phyloP scores from a whole-genome alignment of 192 early-diverging fungal genomes.

The Pilaira anomala region DNA sequence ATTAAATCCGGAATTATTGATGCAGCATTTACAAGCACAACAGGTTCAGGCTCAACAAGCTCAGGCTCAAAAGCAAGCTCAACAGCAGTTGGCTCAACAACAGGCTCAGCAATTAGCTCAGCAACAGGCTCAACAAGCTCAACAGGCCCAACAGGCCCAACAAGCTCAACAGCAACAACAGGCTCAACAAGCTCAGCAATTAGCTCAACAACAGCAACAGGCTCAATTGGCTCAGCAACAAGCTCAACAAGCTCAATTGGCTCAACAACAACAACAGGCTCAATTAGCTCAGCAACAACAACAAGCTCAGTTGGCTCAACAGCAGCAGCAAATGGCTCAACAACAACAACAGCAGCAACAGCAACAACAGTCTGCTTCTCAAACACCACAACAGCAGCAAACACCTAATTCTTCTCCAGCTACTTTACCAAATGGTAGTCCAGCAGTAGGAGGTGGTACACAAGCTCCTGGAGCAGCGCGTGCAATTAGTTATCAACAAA shows the following conservation, averaged over 20 bases:
- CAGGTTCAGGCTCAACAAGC: not conserved
- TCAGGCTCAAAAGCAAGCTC: not conserved
- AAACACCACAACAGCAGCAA: constrained; percentile 19
- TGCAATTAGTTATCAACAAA: constrained; percentile 17
- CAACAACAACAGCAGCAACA: constrained; percentile 1
- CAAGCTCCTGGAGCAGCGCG: not conserved
- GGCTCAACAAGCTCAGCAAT: not conserved
- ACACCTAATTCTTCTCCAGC: not conserved
- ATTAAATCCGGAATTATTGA: constrained; percentile 1
- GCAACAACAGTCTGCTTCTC: constrained; percentile 6
- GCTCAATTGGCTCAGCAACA: not conserved
- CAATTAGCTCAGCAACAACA: constrained; percentile 2
- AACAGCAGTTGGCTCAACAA: not conserved
- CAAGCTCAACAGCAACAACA: not conserved
- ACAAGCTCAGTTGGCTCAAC: too few relatives aligned
- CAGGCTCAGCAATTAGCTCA: constrained; percentile 2
- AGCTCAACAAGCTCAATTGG: not conserved
- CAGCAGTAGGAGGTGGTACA: not conserved
- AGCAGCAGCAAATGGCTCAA: constrained; percentile 14
- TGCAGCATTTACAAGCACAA: constrained; percentile 11
- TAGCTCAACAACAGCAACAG: not conserved
- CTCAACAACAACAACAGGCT: constrained; percentile 9
- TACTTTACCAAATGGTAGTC: constrained; percentile 2
- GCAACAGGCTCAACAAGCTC: not conserved
- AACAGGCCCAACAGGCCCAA: not conserved